phyloP scores from a whole-genome alignment of 2,329 filamentous ascomycete species.

The Annulohypoxylon truncatum region DNA sequence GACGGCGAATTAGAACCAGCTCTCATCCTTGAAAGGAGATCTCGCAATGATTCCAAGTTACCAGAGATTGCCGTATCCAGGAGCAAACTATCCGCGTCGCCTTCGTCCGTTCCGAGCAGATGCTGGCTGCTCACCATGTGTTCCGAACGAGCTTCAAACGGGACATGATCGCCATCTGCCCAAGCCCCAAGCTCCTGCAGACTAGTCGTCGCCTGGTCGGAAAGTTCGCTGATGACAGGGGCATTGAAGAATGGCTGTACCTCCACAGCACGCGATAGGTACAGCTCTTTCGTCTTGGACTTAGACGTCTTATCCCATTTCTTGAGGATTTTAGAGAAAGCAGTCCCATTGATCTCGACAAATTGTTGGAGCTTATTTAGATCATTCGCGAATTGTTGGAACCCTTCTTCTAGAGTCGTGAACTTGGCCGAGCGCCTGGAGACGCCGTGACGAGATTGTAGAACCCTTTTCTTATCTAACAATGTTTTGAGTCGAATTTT shows the following conservation, averaged over 20 bases:
- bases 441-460: slow-evolving; percentile 82
- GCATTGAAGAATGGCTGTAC: slow-evolving; percentile 99
- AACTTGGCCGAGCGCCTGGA: slow-evolving; percentile 94
- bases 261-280: slow-evolving; percentile 94
- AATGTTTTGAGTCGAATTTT: slow-evolving; percentile 92
- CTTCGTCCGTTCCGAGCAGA: slow-evolving; percentile 81
- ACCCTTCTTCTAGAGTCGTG: slow-evolving; percentile 93
- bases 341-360: slow-evolving; percentile 96
- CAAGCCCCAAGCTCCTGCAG: slow-evolving; percentile 94
- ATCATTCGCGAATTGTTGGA: slow-evolving; percentile 96
- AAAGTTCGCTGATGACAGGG: slow-evolving; percentile 94
- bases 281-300: slow-evolving; percentile 97
- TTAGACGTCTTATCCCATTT: slow-evolving; percentile 99
- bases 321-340: slow-evolving; percentile 98
- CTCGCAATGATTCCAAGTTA: slow-evolving; percentile 79
- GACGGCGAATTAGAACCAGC: slow-evolving; percentile 60
- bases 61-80: slow-evolving; percentile 87
- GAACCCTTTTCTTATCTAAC: slow-evolving; percentile 91
- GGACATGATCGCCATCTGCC: slow-evolving; percentile 95
- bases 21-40: slow-evolving; percentile 81
- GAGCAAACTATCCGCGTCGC: slow-evolving; percentile 88
- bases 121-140: slow-evolving; percentile 75
- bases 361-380: slow-evolving; percentile 98
- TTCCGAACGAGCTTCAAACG: slow-evolving; percentile 73
- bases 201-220: slow-evolving; percentile 96